Evolutionary conservation across 75 land plant species (phyloP).

Genomic region (Ceratopteris richardii): DNA sequence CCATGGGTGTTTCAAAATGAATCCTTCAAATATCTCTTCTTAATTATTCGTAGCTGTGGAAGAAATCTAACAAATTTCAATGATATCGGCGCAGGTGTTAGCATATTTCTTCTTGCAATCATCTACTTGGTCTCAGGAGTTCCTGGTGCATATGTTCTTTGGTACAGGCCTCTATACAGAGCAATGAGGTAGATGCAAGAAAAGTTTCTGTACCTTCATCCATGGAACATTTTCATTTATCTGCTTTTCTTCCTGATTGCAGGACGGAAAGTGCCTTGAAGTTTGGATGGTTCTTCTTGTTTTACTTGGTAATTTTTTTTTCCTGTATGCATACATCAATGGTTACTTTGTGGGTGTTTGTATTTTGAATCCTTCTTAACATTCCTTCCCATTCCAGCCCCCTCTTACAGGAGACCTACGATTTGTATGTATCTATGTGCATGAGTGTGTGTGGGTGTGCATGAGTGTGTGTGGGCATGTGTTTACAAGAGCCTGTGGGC

Average conservation of each 20-base stretch:
- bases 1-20: background rate
- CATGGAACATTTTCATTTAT: background rate
- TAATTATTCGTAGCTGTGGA: too few relatives aligned
- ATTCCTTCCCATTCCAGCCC: too few relatives aligned
- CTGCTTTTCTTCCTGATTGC: slow-evolving; percentile 4
- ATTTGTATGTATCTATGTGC: too few relatives aligned
- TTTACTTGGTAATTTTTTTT: slow-evolving; percentile 51
- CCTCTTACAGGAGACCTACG: too few relatives aligned
- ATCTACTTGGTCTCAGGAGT: slow-evolving; percentile 74
- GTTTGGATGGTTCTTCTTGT: slow-evolving; percentile 84
- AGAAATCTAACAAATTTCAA: background rate
- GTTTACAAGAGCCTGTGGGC: too few relatives aligned
- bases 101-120: slow-evolving; percentile 80
- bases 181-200: slow-evolving; percentile 68
- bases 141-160: slow-evolving; percentile 82
- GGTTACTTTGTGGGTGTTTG: background rate
- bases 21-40: background rate
- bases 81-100: slow-evolving; percentile 43
- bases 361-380: too few relatives aligned
- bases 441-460: too few relatives aligned
- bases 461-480: too few relatives aligned
- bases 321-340: background rate
- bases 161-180: slow-evolving; percentile 94
- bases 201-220: background rate
- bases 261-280: slow-evolving; percentile 87